Evolutionary conservation across 106 monocot genomes (phyloP).

Genomic region (Hemerocallis citrina): DNA sequence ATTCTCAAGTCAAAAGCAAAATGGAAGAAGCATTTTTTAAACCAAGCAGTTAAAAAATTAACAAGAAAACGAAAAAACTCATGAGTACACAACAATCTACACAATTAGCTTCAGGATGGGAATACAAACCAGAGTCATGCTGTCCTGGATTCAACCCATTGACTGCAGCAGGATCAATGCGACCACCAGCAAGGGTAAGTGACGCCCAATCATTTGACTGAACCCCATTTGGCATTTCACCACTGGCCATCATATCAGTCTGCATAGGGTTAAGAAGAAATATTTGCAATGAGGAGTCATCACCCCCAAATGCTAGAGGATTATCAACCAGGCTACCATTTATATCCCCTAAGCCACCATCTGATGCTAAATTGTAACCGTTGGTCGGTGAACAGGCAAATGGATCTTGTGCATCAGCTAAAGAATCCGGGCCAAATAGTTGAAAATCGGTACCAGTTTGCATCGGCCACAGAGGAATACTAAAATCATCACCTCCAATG

Average conservation of each 20-base stretch:
- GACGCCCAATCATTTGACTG: constrained; percentile 69
- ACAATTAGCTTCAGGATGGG: no score
- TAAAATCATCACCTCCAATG: constrained; percentile 43
- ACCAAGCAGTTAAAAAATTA: no score
- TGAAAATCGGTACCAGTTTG: constrained; percentile 40
- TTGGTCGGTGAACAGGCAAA: constrained; percentile 7
- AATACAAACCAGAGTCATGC: no score
- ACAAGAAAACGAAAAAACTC: no score
- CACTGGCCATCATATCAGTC: constrained; percentile 20
- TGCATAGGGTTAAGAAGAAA: constrained; percentile 59
- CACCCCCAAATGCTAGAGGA: constrained; percentile 50
- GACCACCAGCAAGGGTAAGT: constrained; percentile 46
- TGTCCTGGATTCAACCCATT: constrained; percentile 24
- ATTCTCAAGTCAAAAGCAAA: no score
- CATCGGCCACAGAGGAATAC: constrained; percentile 34
- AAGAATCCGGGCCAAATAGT: constrained; percentile 40
- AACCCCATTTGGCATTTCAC: constrained; percentile 27
- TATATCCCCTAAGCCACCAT: constrained; percentile 25
- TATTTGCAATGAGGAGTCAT: constrained; percentile 68
- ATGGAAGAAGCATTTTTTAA: no score
- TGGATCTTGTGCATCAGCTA: constrained; percentile 22
- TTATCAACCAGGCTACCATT: constrained; percentile 60
- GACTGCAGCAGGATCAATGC: constrained; percentile 15
- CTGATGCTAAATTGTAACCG: constrained; percentile 4
- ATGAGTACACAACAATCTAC: no score